Percentiles rank a stretch among this genome's conserved stretches.
Conservation (phyloP, 306 rosid species). For the Cyamopsis tetragonoloba region DNA sequence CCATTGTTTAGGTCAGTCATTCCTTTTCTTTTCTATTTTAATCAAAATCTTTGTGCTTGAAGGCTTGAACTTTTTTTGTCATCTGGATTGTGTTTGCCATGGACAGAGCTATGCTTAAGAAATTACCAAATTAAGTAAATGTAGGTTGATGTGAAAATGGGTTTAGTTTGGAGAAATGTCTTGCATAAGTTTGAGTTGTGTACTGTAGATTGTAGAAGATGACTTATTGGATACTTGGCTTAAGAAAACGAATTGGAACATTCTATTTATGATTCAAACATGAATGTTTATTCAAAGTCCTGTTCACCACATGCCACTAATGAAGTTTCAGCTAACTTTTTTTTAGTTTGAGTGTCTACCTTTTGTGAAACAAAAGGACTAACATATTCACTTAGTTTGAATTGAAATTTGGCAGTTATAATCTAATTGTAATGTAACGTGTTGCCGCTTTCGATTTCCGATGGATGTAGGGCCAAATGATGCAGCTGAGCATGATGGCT, state of each 20-base stretch:
- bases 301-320: background rate
- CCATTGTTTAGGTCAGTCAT: background rate
- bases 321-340: background rate
- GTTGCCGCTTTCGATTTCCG: background rate
- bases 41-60: background rate
- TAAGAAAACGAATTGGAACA: background rate
- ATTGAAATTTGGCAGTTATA: background rate
- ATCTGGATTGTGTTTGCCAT: background rate
- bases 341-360: background rate
- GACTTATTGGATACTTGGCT: background rate
- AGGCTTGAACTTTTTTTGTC: background rate
- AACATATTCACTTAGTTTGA: background rate
- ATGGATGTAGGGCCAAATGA: slow-evolving; percentile 63
- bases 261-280: background rate
- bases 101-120: background rate
- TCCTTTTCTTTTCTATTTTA: background rate
- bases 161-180: slow-evolving; percentile 12
- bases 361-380: background rate
- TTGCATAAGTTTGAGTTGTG: background rate
- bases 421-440: background rate
- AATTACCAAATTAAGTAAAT: background rate
- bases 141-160: background rate
- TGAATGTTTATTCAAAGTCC: background rate
- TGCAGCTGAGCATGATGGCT: slow-evolving; percentile 98
- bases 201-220: background rate